These are phyloP conservation scores for Nakazawaea wyomingensis DNA, from an alignment of 805 yeast species.

Conservation along the genomic window DNA sequence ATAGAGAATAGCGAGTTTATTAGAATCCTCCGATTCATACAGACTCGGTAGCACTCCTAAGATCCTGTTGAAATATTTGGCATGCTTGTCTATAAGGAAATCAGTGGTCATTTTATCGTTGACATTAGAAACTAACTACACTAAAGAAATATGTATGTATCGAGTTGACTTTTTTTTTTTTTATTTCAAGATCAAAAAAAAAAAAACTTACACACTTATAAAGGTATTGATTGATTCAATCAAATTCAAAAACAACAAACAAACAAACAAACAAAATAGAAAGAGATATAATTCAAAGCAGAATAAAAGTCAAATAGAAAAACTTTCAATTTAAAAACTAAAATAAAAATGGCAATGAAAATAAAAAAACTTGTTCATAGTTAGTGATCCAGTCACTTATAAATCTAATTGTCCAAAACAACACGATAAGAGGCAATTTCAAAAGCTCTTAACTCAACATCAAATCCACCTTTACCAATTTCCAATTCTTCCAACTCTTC, in stretches of 20 bases:
- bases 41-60: conserved; percentile 32
- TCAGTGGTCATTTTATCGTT: not conserved
- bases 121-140: no score
- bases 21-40: conserved; percentile 65
- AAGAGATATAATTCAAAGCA: no score
- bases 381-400: conserved; percentile 1
- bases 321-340: no score
- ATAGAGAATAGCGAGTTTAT: conserved; percentile 62
- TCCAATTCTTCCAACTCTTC: conserved; percentile 38
- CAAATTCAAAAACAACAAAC: no score
- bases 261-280: no score
- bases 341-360: no score
- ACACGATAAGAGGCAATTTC: conserved; percentile 68
- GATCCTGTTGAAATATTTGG: conserved; percentile 24
- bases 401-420: conserved; percentile 24
- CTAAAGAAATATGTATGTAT: no score
- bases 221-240: no score
- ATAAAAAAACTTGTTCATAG: no score
- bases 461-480: conserved; percentile 30
- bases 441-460: conserved; percentile 59
- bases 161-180: no score
- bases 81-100: conserved; percentile 19
- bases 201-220: no score
- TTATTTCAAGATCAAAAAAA: not conserved
- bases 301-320: no score